Evolutionary conservation across 192 early-diverging fungal genomes (phyloP), one percentile per base, ranked within the genome.

Genomic region (Coemansia sp.): DNA sequence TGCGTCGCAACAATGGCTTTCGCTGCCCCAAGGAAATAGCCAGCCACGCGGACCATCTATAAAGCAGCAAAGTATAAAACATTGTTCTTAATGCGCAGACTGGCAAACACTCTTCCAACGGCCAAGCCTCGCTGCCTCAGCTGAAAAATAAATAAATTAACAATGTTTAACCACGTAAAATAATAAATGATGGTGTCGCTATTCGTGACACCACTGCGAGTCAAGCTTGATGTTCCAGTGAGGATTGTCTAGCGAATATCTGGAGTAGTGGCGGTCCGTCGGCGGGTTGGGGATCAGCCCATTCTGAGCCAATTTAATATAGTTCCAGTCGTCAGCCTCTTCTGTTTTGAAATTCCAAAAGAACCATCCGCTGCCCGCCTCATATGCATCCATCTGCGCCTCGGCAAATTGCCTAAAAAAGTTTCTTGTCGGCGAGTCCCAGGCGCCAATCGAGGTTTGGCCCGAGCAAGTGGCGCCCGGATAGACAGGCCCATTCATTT

Each of bases 291-390:
- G 90, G 47, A 90, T 73, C 68, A 89, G 85, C 1, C 87, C 88
- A 54, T 85, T 69, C 37, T 87, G 73, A 10, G 86, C 88, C n/a
- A 89, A 83, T 60, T 87, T 82, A 8, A 90, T 87, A 54, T 92
- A 92, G 49, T 89, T 87, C 90, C 90, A 92, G 47, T 89, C 84
- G 17, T 88, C 88, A 17, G 89, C 87, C 12, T 79, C 68, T 32
- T 92, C 89, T 0, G 90, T 87, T 72, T 90, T 92, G 65, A 89
- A 92, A 64, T 88, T 90, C 90, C 90, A 92, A 38, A 86, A 92
- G 65, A 88, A 87, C 89, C 90, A 92, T 0, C 89, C 90, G 49
- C 83, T 71, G 11, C 87, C 82, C n/a, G 64, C 65, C 66, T 91
- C 89, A 59, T 87, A 92, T 0, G 91, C 85, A 64, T 90, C 88